Base-by-base conservation (phyloP, 106 monocot species). In the Cymbidium sinense region DNA sequence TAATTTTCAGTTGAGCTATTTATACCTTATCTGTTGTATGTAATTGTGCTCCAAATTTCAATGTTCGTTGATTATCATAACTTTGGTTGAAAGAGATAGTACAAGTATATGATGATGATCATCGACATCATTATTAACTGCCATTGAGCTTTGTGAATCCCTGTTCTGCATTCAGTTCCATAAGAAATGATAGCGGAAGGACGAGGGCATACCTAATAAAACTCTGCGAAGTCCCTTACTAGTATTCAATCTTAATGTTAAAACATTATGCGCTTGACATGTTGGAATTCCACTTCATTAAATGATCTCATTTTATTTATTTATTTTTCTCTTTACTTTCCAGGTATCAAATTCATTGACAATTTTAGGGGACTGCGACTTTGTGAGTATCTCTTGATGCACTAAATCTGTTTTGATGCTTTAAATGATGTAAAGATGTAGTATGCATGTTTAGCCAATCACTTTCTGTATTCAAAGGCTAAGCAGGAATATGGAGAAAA, bases 341-440 rank as follows among this genome's bases (percentile, higher is more conserved):
- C 71, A 71, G 71, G 71, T 71, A 36, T 71, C 71, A 35, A 71
- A 71, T 10, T 37, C 71, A 71, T 71, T 39, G 34, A 71, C 37
- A 71, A 36, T 71, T 71, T 39, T 10, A 19, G 71, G 71, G 13
- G 37, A 35, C 7, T 71, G 71, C 20, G n/a, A 71, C 37, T 71
- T 39, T 39, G 71, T 71, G 71, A 71, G 71, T 71, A 71, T 71
- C 10, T 39, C 71, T 5, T 39, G 6, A 37, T 71, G 36, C 9
- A 34, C 37, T 71, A n/a, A 71, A 37, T 71, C 7, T 39, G 21
- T 71, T 35, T 4, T 20, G 20, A 37, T 71, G 69, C 34, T 39
- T 39, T 71, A 4, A 71, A 71, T 21, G 34, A 35, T 39, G 67
- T 67, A 67, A 67, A 67, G 29, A 31, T 31, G 29, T 21, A 67